Percentiles rank a stretch among this genome's conserved stretches.
These are phyloP conservation scores for Vicia villosa DNA, from an alignment of 306 rosid genomes.

Conservation along the genomic window DNA sequence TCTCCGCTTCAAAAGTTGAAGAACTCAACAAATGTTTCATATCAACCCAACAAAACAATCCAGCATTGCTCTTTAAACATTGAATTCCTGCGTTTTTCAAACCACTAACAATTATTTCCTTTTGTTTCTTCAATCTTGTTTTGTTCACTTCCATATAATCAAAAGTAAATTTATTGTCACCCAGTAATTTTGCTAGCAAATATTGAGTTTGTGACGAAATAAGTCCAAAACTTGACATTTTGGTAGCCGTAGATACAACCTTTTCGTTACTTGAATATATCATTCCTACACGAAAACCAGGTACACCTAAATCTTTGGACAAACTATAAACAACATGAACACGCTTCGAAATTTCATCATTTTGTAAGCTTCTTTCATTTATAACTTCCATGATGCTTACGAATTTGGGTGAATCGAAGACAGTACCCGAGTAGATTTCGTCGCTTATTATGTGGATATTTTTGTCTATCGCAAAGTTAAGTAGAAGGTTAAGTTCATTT, in stretches of 20 bases:
- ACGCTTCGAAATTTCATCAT: constrained; percentile 28
- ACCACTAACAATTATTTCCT: constrained; percentile 53
- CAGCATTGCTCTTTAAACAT: constrained; percentile 72
- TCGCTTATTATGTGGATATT: constrained; percentile 72
- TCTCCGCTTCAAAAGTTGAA: constrained; percentile 68
- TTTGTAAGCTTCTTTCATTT: constrained; percentile 15
- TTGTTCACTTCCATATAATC: constrained; percentile 51
- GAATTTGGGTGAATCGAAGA: constrained; percentile 56
- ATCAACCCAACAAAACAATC: constrained; percentile 90
- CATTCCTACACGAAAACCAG: constrained; percentile 85
- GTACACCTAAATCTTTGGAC: constrained; percentile 75
- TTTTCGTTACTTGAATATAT: constrained; percentile 58
- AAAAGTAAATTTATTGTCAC: constrained; percentile 48
- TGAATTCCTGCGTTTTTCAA: constrained; percentile 53
- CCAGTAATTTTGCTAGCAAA: constrained; percentile 53
- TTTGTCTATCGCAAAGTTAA: constrained; percentile 56
- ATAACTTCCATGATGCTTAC: constrained; percentile 53
- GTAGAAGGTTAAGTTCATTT: constrained; percentile 51
- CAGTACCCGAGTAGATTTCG: constrained; percentile 80
- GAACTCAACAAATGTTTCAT: constrained; percentile 59
- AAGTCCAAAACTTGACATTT: constrained; percentile 94
- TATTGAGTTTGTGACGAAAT: constrained; percentile 81
- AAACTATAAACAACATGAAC: constrained; percentile 73
- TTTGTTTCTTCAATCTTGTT: constrained; percentile 49
- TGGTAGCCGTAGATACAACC: constrained; percentile 68